phyloP scores from a whole-genome alignment of 495 filamentous ascomycete species.

The Aspergillus heteromorphus region DNA sequence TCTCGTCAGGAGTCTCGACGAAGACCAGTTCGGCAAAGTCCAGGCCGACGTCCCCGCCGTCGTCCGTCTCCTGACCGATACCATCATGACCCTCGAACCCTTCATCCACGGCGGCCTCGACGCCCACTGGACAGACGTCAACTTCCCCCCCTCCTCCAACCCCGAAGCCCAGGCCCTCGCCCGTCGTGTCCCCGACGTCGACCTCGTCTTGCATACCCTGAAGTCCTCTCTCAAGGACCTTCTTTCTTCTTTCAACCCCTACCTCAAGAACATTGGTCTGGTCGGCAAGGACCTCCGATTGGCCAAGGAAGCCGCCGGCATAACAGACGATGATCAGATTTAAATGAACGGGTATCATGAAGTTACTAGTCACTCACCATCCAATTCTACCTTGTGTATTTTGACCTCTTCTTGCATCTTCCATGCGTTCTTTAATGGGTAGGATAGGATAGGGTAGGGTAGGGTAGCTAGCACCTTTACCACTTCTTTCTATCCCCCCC shows the following conservation, averaged over 20 bases:
- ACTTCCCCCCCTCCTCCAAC: conserved; percentile 39
- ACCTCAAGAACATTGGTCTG: conserved; percentile 59
- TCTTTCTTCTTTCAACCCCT: conserved; percentile 63
- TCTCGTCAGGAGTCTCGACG: conserved; percentile 63
- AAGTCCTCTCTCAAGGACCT: conserved; percentile 55
- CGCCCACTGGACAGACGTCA: conserved; percentile 79
- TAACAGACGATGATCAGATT: conserved; percentile 21
- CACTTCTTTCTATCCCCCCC: too few relatives aligned
- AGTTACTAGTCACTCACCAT: not conserved
- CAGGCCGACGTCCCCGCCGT: conserved; percentile 68
- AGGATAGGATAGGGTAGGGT: conserved; percentile 2
- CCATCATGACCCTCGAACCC: conserved; percentile 61
- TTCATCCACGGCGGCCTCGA: conserved; percentile 55
- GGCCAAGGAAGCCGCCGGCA: conserved; percentile 58
- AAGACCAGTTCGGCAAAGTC: conserved; percentile 86
- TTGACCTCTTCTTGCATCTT: not conserved
- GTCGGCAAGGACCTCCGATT: conserved; percentile 60
- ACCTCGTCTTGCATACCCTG: conserved; percentile 55
- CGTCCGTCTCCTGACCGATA: conserved; percentile 62
- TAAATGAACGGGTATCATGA: not conserved
- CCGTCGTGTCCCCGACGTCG: conserved; percentile 51
- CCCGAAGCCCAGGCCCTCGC: conserved; percentile 36
- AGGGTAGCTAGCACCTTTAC: too few relatives aligned
- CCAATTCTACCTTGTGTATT: not conserved
- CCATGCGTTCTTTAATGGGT: too few relatives aligned